Percentiles rank a stretch among this genome's conserved stretches.
These are phyloP conservation scores for Saururus chinensis DNA, from an alignment of 164 flowering plant genomes.

Conservation along the genomic window DNA sequence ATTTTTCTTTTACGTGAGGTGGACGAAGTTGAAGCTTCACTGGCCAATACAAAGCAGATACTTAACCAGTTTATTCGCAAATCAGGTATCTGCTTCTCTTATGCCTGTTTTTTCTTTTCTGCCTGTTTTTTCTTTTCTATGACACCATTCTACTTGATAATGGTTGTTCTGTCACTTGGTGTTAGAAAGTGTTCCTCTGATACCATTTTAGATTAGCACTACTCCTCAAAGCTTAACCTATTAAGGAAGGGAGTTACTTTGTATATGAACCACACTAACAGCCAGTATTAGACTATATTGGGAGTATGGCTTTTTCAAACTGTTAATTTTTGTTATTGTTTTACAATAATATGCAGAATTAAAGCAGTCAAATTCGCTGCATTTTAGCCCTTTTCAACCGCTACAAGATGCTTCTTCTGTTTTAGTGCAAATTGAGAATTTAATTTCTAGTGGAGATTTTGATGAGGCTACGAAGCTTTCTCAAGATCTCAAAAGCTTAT, in stretches of 20 bases:
- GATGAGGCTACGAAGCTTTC: constrained; percentile 52
- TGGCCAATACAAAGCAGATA: constrained; percentile 88
- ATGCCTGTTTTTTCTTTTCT: neutral
- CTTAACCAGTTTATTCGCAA: constrained; percentile 83
- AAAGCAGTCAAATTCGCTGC: constrained; percentile 60
- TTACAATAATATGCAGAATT: constrained; percentile 32
- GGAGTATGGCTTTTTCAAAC: no score
- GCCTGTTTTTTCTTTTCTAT: no score
- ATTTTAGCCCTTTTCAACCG: constrained; percentile 80
- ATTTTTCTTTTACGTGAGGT: constrained; percentile 29
- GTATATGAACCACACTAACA: no score
- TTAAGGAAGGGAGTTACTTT: no score
- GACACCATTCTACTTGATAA: no score
- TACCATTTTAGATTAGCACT: no score
- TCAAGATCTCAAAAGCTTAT: constrained; percentile 57
- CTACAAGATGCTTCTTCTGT: constrained; percentile 38
- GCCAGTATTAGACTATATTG: no score
- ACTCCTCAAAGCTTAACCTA: no score
- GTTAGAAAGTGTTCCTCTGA: no score
- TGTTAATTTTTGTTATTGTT: no score
- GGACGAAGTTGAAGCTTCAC: constrained; percentile 79
- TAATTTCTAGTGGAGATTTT: constrained; percentile 42
- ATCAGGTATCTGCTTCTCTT: constrained; percentile 66
- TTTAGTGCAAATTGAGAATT: constrained; percentile 53
- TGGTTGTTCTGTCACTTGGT: no score